Evolutionary conservation across 2,329 filamentous ascomycete genomes (phyloP).

Genomic region (Neonectria ditissima): DNA sequence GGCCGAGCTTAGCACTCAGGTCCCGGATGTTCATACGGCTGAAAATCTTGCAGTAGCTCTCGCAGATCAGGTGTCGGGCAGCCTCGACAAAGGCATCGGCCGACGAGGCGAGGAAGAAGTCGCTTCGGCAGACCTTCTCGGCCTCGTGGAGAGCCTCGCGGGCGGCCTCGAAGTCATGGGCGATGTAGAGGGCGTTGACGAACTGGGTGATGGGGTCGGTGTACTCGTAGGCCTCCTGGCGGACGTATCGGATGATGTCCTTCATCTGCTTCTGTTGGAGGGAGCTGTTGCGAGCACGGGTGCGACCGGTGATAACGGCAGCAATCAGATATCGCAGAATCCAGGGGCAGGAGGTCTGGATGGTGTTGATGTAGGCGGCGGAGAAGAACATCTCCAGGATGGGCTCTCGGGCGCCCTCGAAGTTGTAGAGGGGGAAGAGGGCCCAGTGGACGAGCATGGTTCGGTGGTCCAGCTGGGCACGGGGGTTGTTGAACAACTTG

Average conservation of each 20-base stretch:
- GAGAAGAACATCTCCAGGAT: conserved; percentile 98
- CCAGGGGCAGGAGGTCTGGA: conserved; percentile 98
- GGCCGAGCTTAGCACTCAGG: conserved; percentile 88
- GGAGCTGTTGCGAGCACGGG: conserved; percentile 82
- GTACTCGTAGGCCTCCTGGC: conserved; percentile 98
- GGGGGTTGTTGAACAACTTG: conserved; percentile 94
- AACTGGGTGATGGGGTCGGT: conserved; percentile 95
- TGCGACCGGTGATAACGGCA: conserved; percentile 93
- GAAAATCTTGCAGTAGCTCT: conserved; percentile 99
- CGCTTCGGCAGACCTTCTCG: conserved; percentile 89
- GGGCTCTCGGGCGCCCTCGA: conserved; percentile 88
- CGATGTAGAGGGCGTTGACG: conserved; percentile 93
- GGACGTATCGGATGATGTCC: conserved; percentile 93
- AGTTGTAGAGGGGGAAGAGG: conserved; percentile 99
- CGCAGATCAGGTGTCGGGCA: conserved; percentile 95
- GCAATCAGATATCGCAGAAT: conserved; percentile 93
- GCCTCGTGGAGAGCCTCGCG: conserved; percentile 87
- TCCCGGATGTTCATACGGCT: conserved; percentile 98
- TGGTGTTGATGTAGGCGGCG: conserved; percentile 98
- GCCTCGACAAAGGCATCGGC: conserved; percentile 93
- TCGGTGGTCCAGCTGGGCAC: conserved; percentile 95
- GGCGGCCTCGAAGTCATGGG: conserved; percentile 90
- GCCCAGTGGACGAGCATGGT: conserved; percentile 99
- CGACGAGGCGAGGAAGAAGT: conserved; percentile 93
- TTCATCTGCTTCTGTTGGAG: conserved; percentile 98